Base-by-base conservation (phyloP, 257 asterid genomes). In the Verbena officinalis region DNA sequence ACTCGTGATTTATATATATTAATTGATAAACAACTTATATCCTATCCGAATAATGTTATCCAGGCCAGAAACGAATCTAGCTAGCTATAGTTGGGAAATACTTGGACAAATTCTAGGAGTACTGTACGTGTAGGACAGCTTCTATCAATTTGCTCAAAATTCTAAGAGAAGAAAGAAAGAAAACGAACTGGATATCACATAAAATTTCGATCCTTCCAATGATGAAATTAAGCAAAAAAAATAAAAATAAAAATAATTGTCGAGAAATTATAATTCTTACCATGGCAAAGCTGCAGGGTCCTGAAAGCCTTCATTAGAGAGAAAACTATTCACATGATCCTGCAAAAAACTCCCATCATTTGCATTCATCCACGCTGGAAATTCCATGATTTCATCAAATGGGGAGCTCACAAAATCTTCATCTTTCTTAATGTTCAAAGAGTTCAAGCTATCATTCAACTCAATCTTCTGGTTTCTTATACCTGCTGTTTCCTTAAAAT, bases 231-330 rank as follows among this genome's bases (percentile, higher is more conserved):
- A 17, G 55, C 14, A 66, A 39, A 53, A 31, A 54, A 27, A n/a
- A 10, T 31, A 9, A 7, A 2, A 39, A 52, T 9, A 53, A 15
- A 52, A n/a, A n/a, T n/a, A n/a, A n/a, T 27, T 55, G 22, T 30
- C 21, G 21, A 60, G 36, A 30, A 30, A 30, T 30, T 55, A 72
- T 40, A 62, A 61, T 23, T 52, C 77, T 84, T 87, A 90, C 98
- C 98, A 78, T 48, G 99, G 97, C 84, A 94, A 86, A 74, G 86
- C n/a, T n/a, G n/a, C 85, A 82, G 95, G 87, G 72, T 86, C 92
- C 57, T 77, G 82, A 63, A 71, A 76, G 86, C 77, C 83, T 49
- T 83, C 83, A 62, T 78, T 84, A 39, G 79, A 81, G 75, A 56
- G 78, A 74, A 62, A 70, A 62, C 82, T 85, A 57, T 68, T 66